phyloP scores from a whole-genome alignment of 169 alveolate species.

The Plasmodium vinckei region DNA sequence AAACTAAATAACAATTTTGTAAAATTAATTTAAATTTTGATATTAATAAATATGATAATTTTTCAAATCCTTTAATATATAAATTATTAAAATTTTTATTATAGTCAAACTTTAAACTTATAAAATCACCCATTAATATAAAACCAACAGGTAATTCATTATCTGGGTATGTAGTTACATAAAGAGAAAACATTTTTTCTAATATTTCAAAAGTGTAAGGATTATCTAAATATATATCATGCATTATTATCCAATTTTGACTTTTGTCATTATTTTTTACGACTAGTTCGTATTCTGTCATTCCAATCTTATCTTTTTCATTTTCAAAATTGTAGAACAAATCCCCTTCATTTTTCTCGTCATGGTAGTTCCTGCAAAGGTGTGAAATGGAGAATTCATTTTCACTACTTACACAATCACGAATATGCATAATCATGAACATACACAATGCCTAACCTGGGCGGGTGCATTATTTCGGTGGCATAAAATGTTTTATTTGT shows the following conservation, averaged over 20 bases:
- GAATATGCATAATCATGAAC: neutral
- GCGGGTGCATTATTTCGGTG: conserved; percentile 83
- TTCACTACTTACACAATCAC: neutral
- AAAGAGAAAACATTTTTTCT: conserved; percentile 53
- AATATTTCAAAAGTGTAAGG: conserved; percentile 49
- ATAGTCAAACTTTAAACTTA: conserved; percentile 60
- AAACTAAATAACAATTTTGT: conserved; percentile 77
- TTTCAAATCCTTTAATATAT: conserved; percentile 75
- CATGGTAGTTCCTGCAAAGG: conserved; percentile 41
- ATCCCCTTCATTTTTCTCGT: conserved; percentile 58
- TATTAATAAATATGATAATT: conserved; percentile 39
- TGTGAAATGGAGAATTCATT: neutral
- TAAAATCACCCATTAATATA: conserved; percentile 84
- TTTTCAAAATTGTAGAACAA: conserved; percentile 55
- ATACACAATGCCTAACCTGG: conserved; percentile 28
- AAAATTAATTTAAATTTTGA: conserved; percentile 59
- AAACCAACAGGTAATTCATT: conserved; percentile 83
- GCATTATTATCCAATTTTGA: conserved; percentile 65
- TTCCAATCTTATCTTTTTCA: conserved; percentile 51
- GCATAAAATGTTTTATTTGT: conserved; percentile 77
- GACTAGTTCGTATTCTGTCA: conserved; percentile 47
- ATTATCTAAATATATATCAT: conserved; percentile 48
- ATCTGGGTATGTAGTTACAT: conserved; percentile 76
- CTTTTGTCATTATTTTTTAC: conserved; percentile 35
- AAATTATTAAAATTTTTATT: conserved; percentile 37